A percentile compares a stretch with the other conserved stretches of the same genome.
phyloP scores from a whole-genome alignment of 202 grass and related monocot species.

The Zoysia matrella region DNA sequence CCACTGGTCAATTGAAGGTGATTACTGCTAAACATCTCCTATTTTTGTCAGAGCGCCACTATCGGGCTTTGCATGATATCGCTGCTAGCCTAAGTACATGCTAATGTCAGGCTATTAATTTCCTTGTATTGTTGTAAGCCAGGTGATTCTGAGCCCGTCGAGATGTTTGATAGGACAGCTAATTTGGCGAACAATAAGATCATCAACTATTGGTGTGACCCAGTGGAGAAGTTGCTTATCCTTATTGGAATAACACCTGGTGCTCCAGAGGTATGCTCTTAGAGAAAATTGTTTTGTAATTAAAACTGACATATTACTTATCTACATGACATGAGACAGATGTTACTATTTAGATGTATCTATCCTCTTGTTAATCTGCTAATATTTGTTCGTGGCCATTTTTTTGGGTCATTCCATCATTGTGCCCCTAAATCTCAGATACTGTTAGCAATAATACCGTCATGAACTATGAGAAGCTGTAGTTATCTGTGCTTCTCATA shows the following conservation, averaged over 20 bases:
- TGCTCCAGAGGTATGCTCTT: constrained; percentile 69
- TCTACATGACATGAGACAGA: too few relatives aligned
- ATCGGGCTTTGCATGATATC: neutral
- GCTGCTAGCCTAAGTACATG: neutral
- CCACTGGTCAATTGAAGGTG: too few relatives aligned
- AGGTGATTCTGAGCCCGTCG: constrained; percentile 71
- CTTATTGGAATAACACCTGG: constrained; percentile 66
- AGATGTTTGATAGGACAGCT: constrained; percentile 97
- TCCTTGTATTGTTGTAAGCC: neutral
- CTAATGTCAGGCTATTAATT: neutral
- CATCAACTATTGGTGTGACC: too few relatives aligned
- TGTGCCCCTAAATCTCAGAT: neutral
- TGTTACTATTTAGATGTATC: neutral
- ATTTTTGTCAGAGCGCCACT: neutral
- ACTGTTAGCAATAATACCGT: neutral
- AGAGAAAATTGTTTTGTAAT: neutral
- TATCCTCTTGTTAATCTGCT: neutral
- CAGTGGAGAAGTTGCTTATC: too few relatives aligned
- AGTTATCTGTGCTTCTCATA: constrained; percentile 4
- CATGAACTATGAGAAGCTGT: neutral
- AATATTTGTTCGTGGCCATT: neutral
- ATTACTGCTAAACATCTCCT: neutral
- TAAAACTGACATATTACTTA: neutral
- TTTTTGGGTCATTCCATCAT: neutral
- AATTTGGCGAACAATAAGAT: constrained; percentile 41